phyloP scores from a whole-genome alignment of 805 yeast genomes.

The Kodamaea leandrae region DNA sequence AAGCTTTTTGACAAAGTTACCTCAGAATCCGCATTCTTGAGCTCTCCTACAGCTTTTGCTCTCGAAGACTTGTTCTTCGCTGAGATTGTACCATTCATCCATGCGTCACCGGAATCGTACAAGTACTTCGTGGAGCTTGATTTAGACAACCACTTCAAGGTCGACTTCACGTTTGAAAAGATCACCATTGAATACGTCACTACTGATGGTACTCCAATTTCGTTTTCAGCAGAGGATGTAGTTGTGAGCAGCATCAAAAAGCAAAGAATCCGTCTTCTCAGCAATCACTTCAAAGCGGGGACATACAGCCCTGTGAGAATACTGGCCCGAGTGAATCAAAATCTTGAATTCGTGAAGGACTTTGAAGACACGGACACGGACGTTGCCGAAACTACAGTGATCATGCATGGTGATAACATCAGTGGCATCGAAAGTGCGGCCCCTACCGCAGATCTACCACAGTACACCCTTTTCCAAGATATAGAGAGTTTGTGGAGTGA shows the following conservation, averaged over 20 bases:
- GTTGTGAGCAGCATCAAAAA: slow-evolving; percentile 6
- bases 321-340: slow-evolving; percentile 15
- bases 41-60: slow-evolving; percentile 26
- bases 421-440: slow-evolving; percentile 4
- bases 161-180: slow-evolving; percentile 20
- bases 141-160: slow-evolving; percentile 29
- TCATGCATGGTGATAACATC: slow-evolving; percentile 7
- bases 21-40: slow-evolving; percentile 15
- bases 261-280: slow-evolving; percentile 19
- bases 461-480: slow-evolving; percentile 16
- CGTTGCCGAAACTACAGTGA: slow-evolving; percentile 8
- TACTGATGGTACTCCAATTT: slow-evolving; percentile 9
- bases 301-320: slow-evolving; percentile 24
- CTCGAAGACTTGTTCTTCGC: slow-evolving; percentile 37
- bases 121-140: slow-evolving; percentile 35
- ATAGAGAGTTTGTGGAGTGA: slow-evolving; percentile 27
- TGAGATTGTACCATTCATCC: slow-evolving; percentile 35
- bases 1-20: slow-evolving; percentile 19
- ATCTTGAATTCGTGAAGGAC: slow-evolving; percentile 18
- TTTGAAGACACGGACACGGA: slow-evolving; percentile 10
- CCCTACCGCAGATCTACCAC: background rate
- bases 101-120: slow-evolving; percentile 20
- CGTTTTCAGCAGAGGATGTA: slow-evolving; percentile 12
- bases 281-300: slow-evolving; percentile 34
- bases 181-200: slow-evolving; percentile 21